These are phyloP conservation scores for Dothistroma septosporum DNA, from an alignment of 2,329 filamentous ascomycete species.

Conservation along the genomic window DNA sequence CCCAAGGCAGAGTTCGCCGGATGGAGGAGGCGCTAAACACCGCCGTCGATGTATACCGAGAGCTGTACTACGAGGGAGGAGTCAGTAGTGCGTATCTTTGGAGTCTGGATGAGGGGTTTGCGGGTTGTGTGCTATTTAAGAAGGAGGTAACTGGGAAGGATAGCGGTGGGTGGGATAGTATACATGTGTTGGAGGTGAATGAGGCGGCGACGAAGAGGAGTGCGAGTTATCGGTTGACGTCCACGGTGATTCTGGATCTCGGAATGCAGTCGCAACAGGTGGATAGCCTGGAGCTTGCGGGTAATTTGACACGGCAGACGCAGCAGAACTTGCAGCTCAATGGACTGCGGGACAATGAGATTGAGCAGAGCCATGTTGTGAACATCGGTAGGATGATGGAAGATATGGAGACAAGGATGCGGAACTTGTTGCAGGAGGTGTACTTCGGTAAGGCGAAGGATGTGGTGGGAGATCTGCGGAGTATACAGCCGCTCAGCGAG, in stretches of 20 bases:
- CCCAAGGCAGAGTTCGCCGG: conserved; percentile 83
- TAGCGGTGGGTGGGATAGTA: conserved; percentile 79
- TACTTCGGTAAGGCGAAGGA: conserved; percentile 99
- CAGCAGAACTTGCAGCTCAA: conserved; percentile 80
- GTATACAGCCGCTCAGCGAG: conserved; percentile 78
- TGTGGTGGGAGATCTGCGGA: conserved; percentile 90
- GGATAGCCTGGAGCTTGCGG: conserved; percentile 85
- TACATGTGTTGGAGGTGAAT: conserved; percentile 96
- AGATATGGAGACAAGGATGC: conserved; percentile 99
- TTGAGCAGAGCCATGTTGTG: conserved; percentile 87
- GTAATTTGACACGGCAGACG: conserved; percentile 96
- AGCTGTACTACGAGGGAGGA: conserved; percentile 95
- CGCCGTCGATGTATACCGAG: conserved; percentile 93
- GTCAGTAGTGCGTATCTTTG: conserved; percentile 96
- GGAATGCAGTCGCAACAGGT: conserved; percentile 64
- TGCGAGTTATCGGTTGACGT: conserved; percentile 96
- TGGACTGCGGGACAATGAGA: conserved; percentile 50
- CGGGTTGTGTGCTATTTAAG: conserved; percentile 91
- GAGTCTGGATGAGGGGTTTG: conserved; percentile 97
- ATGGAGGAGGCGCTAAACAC: conserved; percentile 94
- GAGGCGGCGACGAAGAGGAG: conserved; percentile 71
- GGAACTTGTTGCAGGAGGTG: conserved; percentile 94
- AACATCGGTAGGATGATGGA: conserved; percentile 93
- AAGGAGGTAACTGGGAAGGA: conserved; percentile 61
- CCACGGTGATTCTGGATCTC: conserved; percentile 89